Base-by-base conservation (phyloP, 768 basidiomycete genomes). In the Tulasnella sp. region DNA sequence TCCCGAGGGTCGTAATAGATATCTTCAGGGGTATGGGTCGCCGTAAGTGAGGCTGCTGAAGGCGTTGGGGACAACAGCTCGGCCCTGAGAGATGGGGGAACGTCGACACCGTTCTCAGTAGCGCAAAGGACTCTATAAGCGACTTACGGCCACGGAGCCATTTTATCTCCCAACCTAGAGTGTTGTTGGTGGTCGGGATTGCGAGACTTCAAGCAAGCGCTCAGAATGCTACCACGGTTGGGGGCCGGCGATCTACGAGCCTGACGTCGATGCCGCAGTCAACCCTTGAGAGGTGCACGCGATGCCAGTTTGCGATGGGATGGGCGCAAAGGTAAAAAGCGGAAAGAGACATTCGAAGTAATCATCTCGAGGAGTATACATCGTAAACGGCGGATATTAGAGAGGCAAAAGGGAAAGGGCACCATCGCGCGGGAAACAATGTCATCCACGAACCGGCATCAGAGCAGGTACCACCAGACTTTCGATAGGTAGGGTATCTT, bases 1-100 rank as follows among this genome's bases (percentile, higher is more conserved):
- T 25, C 49, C 36, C 78, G 40, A 39, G 78, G 78, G 71, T 78
- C 78, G 36, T 75, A 77, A 49, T 70, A 78, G 15, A 78, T 68
- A 17, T 67, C 64, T 29, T 67, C 37, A 58, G 52, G 73, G n/a
- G 25, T 36, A 25, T 42, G 2, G 25, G 42, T 45, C 19, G 52
- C 72, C n/a, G 72, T 29, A n/a, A 39, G 72, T 39, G 72, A 45
- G 8, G 19, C 37, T 29, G 40, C 37, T n/a, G 72, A 73, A 12
- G 72, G 39, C 25, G 72, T n/a, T 1, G 72, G 72, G 6, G 72
- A 73, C 34, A 73, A 19, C 19, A 45, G 37, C 72, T 73, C 72
- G 25, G 39, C 37, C 39, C 72, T 73, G 38, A 69, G 25, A 69
- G 67, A 31, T 45, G 72, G 31, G 42, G 25, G 52, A 40, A 22